Evolutionary conservation across 164 flowering plant genomes (phyloP).

Genomic region (Dillenia turbinata): DNA sequence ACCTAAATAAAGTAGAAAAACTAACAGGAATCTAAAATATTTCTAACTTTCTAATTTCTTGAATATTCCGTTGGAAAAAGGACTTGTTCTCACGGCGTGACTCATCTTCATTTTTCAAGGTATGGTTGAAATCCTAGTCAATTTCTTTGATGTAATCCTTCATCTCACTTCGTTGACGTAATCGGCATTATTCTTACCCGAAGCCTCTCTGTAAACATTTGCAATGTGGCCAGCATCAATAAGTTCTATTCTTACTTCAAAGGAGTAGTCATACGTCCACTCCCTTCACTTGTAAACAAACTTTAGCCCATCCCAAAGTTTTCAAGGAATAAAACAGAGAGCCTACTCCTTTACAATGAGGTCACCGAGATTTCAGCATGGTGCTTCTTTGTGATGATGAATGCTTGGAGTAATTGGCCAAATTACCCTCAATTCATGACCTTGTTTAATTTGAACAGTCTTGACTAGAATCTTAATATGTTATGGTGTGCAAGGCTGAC

Average conservation of each 20-base stretch:
- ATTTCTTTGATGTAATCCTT: too few relatives aligned
- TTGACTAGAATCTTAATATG: conserved; percentile 93
- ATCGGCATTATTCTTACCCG: too few relatives aligned
- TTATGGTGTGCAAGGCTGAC: conserved; percentile 77
- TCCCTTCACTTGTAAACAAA: conserved; percentile 85
- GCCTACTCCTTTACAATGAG: conserved; percentile 98
- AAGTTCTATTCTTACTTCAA: conserved; percentile 61
- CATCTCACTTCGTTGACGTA: too few relatives aligned
- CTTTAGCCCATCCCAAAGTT: conserved; percentile 86
- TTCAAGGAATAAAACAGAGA: conserved; percentile 81
- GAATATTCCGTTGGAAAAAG: too few relatives aligned
- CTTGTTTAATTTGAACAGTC: conserved; percentile 81
- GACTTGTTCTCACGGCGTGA: too few relatives aligned
- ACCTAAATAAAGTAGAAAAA: too few relatives aligned
- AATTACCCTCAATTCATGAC: conserved; percentile 62
- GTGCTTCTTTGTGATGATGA: conserved; percentile 77
- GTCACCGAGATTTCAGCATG: conserved; percentile 83
- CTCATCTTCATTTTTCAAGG: too few relatives aligned
- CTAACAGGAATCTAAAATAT: too few relatives aligned
- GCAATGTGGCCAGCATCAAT: conserved; percentile 80
- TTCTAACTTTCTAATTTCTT: too few relatives aligned
- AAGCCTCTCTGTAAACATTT: too few relatives aligned
- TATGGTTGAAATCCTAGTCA: too few relatives aligned
- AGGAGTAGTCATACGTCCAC: conserved; percentile 62
- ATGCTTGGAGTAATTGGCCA: conserved; percentile 93